Base-by-base conservation (phyloP, 2,329 filamentous ascomycete genomes). In the Orbilia ellipsospora region DNA sequence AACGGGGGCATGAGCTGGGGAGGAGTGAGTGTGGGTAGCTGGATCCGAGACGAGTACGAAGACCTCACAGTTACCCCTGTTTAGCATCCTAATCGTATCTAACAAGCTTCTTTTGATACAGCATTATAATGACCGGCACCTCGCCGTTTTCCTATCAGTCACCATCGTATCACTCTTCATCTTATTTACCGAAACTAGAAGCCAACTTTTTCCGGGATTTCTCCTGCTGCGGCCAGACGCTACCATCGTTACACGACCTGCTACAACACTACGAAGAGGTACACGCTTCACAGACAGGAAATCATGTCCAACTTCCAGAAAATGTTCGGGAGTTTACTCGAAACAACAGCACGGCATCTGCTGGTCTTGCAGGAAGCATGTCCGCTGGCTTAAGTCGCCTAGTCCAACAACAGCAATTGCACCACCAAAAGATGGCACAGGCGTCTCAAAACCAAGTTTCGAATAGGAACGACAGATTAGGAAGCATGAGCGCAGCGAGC, bases 151-250 rank as follows among this genome's bases (percentile, higher is more conserved):
- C 89, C 73, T 89, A 94, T 80, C 91, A 94, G 82, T 96, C 94
- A n/a, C 93, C 95, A 0, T 97, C 94, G 0, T 96, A 93, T 80
- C 94, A 98, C 83, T 98, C 94, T 0, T 96, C 94, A 5, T 98
- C 95, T 26, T 98, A 98, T 82, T 88, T 97, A 0, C 94, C 94
- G 8, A 97, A 97, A 83, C 89, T 97, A 81, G 95, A 99, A 83
- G 94, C 94, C 77, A 95, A 94, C 81, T 99, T 97, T 82, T 96
- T 98, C 92, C 91, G 91, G 83, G 94, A 98, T 84, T 98, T 98
- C 83, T 91, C 91, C 62, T 99, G 95, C 84, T 99, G 95, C 83
- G 93, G 93, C 80, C 88, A 92, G 80, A 94, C 90, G 36, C 87
- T 97, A 78, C 91, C 94, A 23, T 96, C 94, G 60, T 88, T 99